A percentile compares a stretch with the other conserved stretches of the same genome.
phyloP scores from a whole-genome alignment of 768 basidiomycete species.

The Gautieria morchelliformis region DNA sequence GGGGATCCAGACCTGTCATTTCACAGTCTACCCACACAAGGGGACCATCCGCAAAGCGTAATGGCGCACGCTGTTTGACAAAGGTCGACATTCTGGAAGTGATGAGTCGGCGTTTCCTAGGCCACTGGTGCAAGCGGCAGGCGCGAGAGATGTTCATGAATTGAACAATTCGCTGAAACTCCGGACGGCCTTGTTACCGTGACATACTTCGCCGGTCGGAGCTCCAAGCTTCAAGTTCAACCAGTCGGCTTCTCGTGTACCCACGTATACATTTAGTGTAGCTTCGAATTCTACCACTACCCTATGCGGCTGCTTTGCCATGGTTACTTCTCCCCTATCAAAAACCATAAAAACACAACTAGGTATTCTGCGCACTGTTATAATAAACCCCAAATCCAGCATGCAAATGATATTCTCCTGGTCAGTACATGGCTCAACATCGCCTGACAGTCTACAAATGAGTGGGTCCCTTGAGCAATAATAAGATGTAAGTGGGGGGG shows the following conservation, averaged over 20 bases:
- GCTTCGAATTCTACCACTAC: no score
- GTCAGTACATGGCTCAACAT: conserved; percentile 2
- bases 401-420: not conserved
- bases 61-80: conserved; percentile 16
- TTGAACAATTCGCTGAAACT: not conserved
- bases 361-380: not conserved
- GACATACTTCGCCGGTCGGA: no score
- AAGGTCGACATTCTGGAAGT: not conserved
- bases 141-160: not conserved
- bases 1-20: conserved; percentile 70
- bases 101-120: not conserved
- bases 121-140: not conserved
- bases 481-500: conserved; percentile 3
- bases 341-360: not conserved
- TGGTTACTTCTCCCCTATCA: not conserved
- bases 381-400: not conserved
- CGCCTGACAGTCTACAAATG: not conserved
- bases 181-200: not conserved
- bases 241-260: no score
- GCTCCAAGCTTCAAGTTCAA: not conserved
- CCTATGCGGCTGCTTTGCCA: no score
- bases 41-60: conserved; percentile 49
- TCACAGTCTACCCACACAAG: conserved; percentile 84
- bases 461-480: conserved; percentile 9
- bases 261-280: no score